Evolutionary conservation across 495 filamentous ascomycete genomes (phyloP).

Genomic region (Tuber calosporum): DNA sequence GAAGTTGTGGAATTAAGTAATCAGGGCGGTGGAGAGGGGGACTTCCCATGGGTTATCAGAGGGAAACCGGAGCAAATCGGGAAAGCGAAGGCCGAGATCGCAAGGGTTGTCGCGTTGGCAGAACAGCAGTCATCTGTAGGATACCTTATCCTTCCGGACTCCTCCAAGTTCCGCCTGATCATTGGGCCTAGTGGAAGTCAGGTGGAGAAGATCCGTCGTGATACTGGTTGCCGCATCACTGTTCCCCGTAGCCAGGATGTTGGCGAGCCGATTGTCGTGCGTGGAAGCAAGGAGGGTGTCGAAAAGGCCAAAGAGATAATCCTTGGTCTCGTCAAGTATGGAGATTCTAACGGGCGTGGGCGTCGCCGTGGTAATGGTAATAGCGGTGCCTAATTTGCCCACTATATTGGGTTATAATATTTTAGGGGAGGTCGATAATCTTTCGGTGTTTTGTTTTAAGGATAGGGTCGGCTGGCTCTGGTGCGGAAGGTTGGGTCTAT

Average conservation of each 20-base stretch:
- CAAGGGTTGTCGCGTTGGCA: slow-evolving; percentile 63
- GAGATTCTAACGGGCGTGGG: slow-evolving; percentile 20
- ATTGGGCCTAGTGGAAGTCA: slow-evolving; percentile 83
- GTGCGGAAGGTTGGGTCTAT: slow-evolving; percentile 11
- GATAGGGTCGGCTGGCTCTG: slow-evolving; percentile 22
- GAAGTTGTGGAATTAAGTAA: slow-evolving; percentile 58
- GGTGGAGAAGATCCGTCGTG: slow-evolving; percentile 84
- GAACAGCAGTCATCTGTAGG: slow-evolving; percentile 65
- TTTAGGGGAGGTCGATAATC: neutral
- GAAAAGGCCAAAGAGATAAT: slow-evolving; percentile 87
- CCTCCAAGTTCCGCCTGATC: slow-evolving; percentile 78
- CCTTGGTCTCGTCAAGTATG: slow-evolving; percentile 62
- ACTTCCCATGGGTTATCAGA: slow-evolving; percentile 86
- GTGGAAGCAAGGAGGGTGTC: slow-evolving; percentile 67
- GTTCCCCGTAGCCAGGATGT: slow-evolving; percentile 74
- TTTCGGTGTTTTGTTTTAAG: neutral
- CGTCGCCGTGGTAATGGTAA: neutral
- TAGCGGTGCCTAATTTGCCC: neutral
- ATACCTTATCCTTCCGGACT: slow-evolving; percentile 83
- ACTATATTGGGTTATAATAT: neutral
- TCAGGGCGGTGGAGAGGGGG: slow-evolving; percentile 50
- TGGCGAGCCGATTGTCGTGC: slow-evolving; percentile 80
- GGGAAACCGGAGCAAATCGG: slow-evolving; percentile 67
- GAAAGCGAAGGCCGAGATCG: slow-evolving; percentile 66
- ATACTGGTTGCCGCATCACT: slow-evolving; percentile 85